Evolutionary conservation across 176 grass and related monocot species (phyloP).

Genomic region (Bromus sterilis): DNA sequence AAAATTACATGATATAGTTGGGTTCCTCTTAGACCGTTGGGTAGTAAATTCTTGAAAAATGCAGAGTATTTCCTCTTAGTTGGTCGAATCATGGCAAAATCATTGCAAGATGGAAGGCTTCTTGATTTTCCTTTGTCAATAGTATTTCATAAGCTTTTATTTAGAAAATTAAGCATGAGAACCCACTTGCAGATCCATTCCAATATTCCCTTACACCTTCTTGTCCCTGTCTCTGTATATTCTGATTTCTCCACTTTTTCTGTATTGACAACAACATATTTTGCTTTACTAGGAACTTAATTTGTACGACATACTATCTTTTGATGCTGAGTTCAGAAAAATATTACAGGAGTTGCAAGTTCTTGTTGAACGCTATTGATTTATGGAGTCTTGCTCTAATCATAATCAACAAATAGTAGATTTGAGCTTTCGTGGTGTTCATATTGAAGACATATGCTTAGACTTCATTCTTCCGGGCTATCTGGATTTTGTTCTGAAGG

Average conservation of each 20-base stretch:
- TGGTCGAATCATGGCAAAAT: too few species aligned
- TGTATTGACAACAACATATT: conserved; percentile 7
- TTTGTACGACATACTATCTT: too few species aligned
- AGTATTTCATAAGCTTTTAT: too few species aligned
- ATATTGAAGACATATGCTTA: conserved; percentile 64
- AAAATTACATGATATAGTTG: too few species aligned
- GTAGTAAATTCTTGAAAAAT: conserved; percentile 56
- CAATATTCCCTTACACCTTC: not conserved
- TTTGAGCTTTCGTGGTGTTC: conserved; percentile 45
- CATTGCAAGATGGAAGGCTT: too few species aligned
- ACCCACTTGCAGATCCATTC: not conserved
- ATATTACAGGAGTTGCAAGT: too few species aligned
- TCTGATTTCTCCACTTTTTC: not conserved
- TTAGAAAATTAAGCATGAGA: conserved; percentile 49
- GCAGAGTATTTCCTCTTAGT: conserved; percentile 66
- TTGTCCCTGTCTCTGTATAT: not conserved
- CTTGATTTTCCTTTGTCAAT: too few species aligned
- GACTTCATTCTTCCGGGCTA: too few species aligned
- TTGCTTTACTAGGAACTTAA: too few species aligned
- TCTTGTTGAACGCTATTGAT: conserved; percentile 42
- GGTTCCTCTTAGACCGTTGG: too few species aligned
- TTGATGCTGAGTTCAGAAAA: too few species aligned
- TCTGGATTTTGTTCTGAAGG: too few species aligned
- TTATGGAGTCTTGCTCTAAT: conserved; percentile 24
- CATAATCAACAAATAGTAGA: conserved; percentile 29